Base-by-base conservation (phyloP, 2,329 filamentous ascomycete species). In the Cordyceps militaris region DNA sequence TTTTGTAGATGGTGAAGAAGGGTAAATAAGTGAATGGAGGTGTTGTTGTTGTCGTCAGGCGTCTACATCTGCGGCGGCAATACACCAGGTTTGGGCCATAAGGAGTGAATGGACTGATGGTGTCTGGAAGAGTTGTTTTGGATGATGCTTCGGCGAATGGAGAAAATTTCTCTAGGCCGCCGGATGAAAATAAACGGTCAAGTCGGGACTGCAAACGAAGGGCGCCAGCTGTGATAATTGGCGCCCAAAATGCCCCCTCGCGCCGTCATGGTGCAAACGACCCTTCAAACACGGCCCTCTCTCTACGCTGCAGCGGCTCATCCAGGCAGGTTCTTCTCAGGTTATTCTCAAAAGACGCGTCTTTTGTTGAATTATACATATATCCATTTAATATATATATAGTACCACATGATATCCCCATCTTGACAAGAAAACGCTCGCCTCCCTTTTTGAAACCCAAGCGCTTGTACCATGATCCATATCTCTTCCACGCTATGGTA, bases 351-450 rank as follows among this genome's bases (percentile, higher is more conserved):
- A 42, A 32, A 28, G 19, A 23, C 36, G 16, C 19, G n/a, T 19
- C 16, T 44, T 53, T 36, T 55, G 52, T 55, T 55, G 52, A 26
- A 55, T 46, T 47, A 43, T 30, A 30, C 34, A 48, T 38, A 38
- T 38, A 38, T 16, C n/a, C n/a, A n/a, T 4, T 38, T 36, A 30
- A 10, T 38, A 38, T 36, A 50, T 36, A 50, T 44, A 34, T 34
- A 44, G 24, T 44, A 55, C 30, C 42, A 38, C 52, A 47, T 47
- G 43, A 47, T 46, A 55, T 55, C 52, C 38, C 44, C 34, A 21
- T 38, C 30, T 47, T 28, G 23, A 30, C 10, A 55, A 55, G 11
- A 38, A 46, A 38, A 46, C 40, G 52, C 52, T 47, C 19, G 5
- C 21, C 3, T 28, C 19, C 1, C 8, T 55, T 36, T n/a, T 55